Evolutionary conservation across 139 green algal species (phyloP), one percentile per base, ranked within the genome.

Genomic region (Coccomyxa sp.): DNA sequence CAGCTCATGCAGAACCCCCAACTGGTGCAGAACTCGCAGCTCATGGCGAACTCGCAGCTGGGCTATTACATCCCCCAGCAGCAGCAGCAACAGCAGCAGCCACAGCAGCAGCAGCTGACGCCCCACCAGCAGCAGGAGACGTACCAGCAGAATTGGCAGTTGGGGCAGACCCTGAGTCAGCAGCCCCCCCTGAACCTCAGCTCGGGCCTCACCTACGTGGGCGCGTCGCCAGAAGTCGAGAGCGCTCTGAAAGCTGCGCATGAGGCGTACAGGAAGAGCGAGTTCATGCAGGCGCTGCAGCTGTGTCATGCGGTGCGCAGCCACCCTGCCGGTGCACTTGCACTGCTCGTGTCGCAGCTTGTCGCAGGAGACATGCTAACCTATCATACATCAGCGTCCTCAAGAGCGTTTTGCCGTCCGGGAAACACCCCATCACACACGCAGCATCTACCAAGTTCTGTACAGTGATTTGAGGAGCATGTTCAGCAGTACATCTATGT

Each of bases 241-340:
- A 12, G 22, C 1, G 22, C 77, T 29, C 69, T 75, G 2, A 81
- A 50, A 10, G 34, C 92, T 29, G 88, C 89, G 1, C 82, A 88
- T 31, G 83, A 87, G 35, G 83, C 87, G 8, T 93, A 93, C 69
- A 69, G 80, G 14, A 29, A 24, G 2, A 77, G 84, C 27, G 81
- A 93, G 29, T 93, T 90, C 64, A 81, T 39, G 33, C 74, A 71
- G 22, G 82, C 86, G 14, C 69, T 93, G 37, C 75, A 85, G 39
- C 82, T 90, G 27, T 93, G 89, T 74, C 85, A 90, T 71, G 77
- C 85, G 78, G 88, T 92, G 76, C 70, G 84, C 14, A 18, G 58
- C 34, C 38, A 38, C 4, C 31, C 37, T 24, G 70, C 7, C 6
- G 24, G 73, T 64, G 37, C 73, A 77, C 24, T 36, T 39, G 36